phyloP scores from a whole-genome alignment of 352 stramenopile species.

The Globisporangium acanthophoron region DNA sequence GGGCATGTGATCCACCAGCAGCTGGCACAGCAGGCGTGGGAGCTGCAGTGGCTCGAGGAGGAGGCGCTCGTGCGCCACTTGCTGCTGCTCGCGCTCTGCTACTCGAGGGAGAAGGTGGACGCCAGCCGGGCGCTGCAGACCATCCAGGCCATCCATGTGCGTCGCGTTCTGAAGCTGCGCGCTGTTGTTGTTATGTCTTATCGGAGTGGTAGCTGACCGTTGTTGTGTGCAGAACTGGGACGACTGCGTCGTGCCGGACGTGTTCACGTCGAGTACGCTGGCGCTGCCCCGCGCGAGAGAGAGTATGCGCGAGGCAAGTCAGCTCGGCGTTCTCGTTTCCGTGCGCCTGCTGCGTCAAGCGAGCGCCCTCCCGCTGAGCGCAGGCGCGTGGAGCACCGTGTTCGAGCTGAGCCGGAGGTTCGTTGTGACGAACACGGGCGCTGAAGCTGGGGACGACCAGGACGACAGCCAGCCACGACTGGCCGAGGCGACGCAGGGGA shows the following conservation, averaged over 20 bases:
- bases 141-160: conserved; percentile 27
- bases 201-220: not conserved
- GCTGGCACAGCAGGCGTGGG: conserved; percentile 37
- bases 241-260: conserved; percentile 20
- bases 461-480: conserved; percentile 15
- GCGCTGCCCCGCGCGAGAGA: conserved; percentile 16
- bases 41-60: conserved; percentile 56
- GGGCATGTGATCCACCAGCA: conserved; percentile 12
- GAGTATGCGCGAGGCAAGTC: conserved; percentile 15
- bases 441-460: not conserved
- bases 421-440: conserved; percentile 19
- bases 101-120: conserved; percentile 31
- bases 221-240: conserved; percentile 20
- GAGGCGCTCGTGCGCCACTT: conserved; percentile 53
- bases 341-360: conserved; percentile 28
- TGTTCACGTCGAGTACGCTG: conserved; percentile 20
- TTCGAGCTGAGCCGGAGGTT: conserved; percentile 19
- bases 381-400: conserved; percentile 11
- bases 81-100: conserved; percentile 40
- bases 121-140: conserved; percentile 26
- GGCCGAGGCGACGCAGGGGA: conserved; percentile 16
- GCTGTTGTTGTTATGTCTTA: too few species aligned
- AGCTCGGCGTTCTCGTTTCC: conserved; percentile 30
- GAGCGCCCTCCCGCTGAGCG: conserved; percentile 13
- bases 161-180: not conserved